Conservation (phyloP, 163 green algal species). For the Scenedesmus sp. region DNA sequence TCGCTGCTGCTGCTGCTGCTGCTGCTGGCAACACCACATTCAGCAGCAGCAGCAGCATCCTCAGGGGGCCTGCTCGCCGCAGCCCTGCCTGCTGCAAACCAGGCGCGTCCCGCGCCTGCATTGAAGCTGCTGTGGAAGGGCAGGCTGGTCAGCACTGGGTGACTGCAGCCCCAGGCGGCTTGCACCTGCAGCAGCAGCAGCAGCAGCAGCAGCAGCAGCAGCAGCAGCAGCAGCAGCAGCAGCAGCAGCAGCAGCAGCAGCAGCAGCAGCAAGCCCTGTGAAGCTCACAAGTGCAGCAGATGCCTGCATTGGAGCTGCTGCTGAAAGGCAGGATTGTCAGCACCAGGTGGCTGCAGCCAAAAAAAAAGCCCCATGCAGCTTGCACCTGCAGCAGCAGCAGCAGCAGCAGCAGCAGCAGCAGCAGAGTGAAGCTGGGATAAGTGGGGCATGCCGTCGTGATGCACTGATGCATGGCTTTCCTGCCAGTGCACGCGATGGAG, state of each 20-base stretch:
- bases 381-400: constrained; percentile 30
- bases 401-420: neutral
- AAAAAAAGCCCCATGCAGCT: neutral
- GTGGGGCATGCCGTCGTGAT: no score
- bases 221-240: neutral
- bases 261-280: no score
- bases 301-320: constrained; percentile 44
- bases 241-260: no score
- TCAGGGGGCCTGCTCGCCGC: neutral
- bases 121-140: constrained; percentile 43
- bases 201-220: neutral
- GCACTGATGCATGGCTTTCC: no score
- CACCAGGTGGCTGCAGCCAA: neutral
- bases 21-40: neutral
- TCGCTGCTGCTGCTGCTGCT: constrained; percentile 16
- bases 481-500: no score
- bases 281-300: no score
- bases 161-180: constrained; percentile 4
- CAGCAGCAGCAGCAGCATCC: constrained; percentile 6
- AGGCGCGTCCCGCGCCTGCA: constrained; percentile 17
- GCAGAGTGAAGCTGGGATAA: neutral
- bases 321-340: constrained; percentile 14
- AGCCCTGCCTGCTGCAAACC: constrained; percentile 2
- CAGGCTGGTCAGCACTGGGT: neutral
- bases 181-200: constrained; percentile 30